These are phyloP conservation scores for Pisolithus marmoratus DNA, from an alignment of 768 basidiomycete genomes.

Conservation along the genomic window DNA sequence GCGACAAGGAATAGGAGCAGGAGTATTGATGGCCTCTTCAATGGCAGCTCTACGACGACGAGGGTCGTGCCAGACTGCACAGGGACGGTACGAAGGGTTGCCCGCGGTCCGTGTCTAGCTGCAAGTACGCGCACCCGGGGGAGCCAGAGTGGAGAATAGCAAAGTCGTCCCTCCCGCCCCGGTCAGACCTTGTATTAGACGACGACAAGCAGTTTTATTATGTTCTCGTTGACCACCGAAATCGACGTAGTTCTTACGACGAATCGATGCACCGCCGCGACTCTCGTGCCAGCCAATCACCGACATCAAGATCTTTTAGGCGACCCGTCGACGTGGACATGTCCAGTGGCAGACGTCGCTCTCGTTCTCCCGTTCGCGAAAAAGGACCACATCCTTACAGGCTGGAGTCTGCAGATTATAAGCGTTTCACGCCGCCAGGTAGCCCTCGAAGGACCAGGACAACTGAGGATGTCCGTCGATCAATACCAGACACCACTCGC, in stretches of 20 bases:
- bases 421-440: neutral
- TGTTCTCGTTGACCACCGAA: neutral
- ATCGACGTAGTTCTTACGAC: neutral
- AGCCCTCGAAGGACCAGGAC: too few species aligned
- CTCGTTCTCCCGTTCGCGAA: slow-evolving; percentile 19
- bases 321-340: slow-evolving; percentile 10
- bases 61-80: slow-evolving; percentile 18
- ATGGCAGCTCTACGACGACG: slow-evolving; percentile 24
- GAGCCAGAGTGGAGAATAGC: slow-evolving; percentile 30
- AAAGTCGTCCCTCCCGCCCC: slow-evolving; percentile 20
- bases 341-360: slow-evolving; percentile 5
- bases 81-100: slow-evolving; percentile 20
- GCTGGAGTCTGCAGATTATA: neutral
- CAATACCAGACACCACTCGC: neutral
- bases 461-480: slow-evolving; percentile 6
- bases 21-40: neutral
- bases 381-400: too few species aligned
- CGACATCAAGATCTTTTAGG: neutral
- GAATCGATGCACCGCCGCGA: slow-evolving; percentile 7
- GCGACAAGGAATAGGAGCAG: slow-evolving; percentile 5
- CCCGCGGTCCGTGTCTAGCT: slow-evolving; percentile 12
- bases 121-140: slow-evolving; percentile 28
- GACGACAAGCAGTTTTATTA: slow-evolving; percentile 19
- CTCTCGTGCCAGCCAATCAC: neutral
- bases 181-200: slow-evolving; percentile 13